Percentiles rank a stretch among this genome's conserved stretches.
Conservation (phyloP, 73 alveolate species). For the Paramecium tetraurelia region DNA sequence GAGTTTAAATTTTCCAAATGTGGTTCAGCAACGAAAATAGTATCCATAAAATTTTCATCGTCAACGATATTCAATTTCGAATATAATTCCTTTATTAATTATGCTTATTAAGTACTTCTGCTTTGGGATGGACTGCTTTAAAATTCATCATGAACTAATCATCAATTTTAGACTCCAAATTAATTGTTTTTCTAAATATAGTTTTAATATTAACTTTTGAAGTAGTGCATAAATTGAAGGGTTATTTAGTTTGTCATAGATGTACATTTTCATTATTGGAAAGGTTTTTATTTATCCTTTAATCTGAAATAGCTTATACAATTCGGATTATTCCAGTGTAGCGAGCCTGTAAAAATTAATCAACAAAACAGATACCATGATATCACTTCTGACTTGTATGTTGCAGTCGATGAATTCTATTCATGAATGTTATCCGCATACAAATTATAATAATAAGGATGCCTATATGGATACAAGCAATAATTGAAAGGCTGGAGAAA, state of each 20-base stretch:
- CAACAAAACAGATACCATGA: neutral
- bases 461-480: neutral
- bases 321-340: neutral
- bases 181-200: neutral
- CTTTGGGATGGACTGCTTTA: neutral
- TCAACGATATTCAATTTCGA: neutral
- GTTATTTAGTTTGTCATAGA: neutral
- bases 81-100: neutral
- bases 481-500: neutral
- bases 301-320: neutral
- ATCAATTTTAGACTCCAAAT: neutral
- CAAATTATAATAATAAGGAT: neutral
- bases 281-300: conserved; percentile 13
- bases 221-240: conserved; percentile 12
- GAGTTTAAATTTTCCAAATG: neutral
- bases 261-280: neutral
- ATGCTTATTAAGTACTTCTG: neutral
- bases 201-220: neutral
- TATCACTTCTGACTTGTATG: neutral
- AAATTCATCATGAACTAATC: neutral
- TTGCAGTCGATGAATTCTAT: neutral
- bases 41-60: neutral
- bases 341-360: neutral
- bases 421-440: neutral
- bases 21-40: neutral